Evolutionary conservation across 2,329 filamentous ascomycete genomes (phyloP).

Genomic region (Cladosporium sp.): DNA sequence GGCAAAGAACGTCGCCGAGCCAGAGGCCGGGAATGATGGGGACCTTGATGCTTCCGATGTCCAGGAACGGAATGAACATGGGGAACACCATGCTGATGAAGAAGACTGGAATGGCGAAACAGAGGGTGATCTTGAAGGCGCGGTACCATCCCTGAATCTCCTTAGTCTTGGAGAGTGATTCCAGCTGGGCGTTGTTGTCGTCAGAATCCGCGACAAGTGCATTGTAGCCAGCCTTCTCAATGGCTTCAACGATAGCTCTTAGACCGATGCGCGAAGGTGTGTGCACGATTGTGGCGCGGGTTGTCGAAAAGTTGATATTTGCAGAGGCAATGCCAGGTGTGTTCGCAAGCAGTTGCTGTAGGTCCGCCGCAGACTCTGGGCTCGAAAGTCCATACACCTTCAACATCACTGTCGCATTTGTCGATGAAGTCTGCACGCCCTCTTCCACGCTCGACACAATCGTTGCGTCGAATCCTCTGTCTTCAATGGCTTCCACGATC

Average conservation of each 20-base stretch:
- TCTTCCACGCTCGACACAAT: slow-evolving; percentile 71
- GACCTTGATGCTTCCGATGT: slow-evolving; percentile 70
- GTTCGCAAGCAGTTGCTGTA: slow-evolving; percentile 67
- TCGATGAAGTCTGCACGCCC: slow-evolving; percentile 57
- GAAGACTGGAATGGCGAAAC: slow-evolving; percentile 88
- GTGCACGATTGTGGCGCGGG: slow-evolving; percentile 72
- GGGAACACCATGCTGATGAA: slow-evolving; percentile 91
- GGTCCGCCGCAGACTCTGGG: slow-evolving; percentile 65
- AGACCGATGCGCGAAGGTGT: slow-evolving; percentile 72
- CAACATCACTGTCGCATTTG: slow-evolving; percentile 66
- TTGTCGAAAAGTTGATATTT: slow-evolving; percentile 70
- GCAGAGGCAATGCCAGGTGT: slow-evolving; percentile 73
- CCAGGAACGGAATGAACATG: slow-evolving; percentile 73
- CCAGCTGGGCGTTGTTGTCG: slow-evolving; percentile 94
- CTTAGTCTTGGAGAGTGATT: slow-evolving; percentile 92
- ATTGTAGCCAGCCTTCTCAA: slow-evolving; percentile 83
- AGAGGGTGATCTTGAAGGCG: slow-evolving; percentile 74
- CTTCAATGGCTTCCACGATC: slow-evolving; percentile 81
- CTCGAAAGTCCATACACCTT: slow-evolving; percentile 81
- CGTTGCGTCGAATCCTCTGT: slow-evolving; percentile 82
- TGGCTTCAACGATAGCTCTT: slow-evolving; percentile 74
- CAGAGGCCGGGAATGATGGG: slow-evolving; percentile 72
- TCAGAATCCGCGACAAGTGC: slow-evolving; percentile 87
- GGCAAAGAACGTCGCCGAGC: slow-evolving; percentile 82
- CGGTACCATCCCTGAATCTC: slow-evolving; percentile 92